Evolutionary conservation across 345 rosid genomes (phyloP), one percentile per base, ranked within the genome.

Genomic region (Pugionium cornutum): DNA sequence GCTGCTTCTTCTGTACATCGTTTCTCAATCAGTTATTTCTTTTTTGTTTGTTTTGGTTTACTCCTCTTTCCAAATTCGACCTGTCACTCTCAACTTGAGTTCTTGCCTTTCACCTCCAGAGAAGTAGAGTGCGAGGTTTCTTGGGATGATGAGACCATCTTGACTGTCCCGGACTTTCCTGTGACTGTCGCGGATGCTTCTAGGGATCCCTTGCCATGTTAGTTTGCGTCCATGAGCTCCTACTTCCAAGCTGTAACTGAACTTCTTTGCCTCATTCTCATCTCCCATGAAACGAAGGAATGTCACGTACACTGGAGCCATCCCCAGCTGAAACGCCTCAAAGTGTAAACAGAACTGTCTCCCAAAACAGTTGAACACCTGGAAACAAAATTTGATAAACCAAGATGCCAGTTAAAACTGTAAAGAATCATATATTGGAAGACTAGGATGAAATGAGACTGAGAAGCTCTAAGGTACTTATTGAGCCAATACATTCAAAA

Each of bases 251-350:
- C 92, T 87, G 78, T 92, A 92, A 82, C 91, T 81, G 75, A 87
- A 92, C 68, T 86, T 82, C 83, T 81, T 84, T n/a, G 95, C 96
- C 77, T 89, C 98, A 3, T 81, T 80, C 30, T 92, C 98, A 53
- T 92, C 97, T 6, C 98, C 98, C 98, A 92, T 92, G 72, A 92
- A 92, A 39, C 97, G 86, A 70, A 92, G 72, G 60, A 92, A 92
- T 29, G 98, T 91, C 91, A 92, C 89, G 79, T 92, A 92, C 18
- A 92, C 96, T 10, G 92, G 96, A 7, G 94, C 87, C 82, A 79
- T 77, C 30, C 91, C 98, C 5, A 89, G 79, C 83, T 87, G 97
- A 64, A 92, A 89, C 0, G 97, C 98, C 83, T 92, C 98, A 35
- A 92, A 92, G 69, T 92, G 97, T 66, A 92, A 82, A 77, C 97